Conservation (phyloP, 495 filamentous ascomycete genomes). For the Xylaria bambusicola region DNA sequence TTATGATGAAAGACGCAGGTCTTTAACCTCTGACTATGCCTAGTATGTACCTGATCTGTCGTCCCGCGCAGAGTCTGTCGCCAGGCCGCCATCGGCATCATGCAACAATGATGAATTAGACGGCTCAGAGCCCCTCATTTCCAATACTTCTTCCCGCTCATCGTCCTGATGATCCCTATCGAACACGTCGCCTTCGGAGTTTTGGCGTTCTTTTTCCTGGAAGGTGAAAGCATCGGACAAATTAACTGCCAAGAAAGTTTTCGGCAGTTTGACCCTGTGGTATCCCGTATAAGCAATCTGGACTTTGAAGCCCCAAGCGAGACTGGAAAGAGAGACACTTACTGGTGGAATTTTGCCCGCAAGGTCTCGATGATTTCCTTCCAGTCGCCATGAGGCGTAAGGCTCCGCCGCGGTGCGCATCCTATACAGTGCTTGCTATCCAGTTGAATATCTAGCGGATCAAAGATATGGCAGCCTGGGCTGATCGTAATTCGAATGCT, state of each 20-base stretch:
- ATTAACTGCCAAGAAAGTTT: conserved; percentile 89
- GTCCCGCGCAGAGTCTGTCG: conserved; percentile 4
- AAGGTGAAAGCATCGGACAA: conserved; percentile 70
- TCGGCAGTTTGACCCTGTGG: conserved; percentile 84
- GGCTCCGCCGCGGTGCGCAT: conserved; percentile 80
- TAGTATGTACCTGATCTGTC: neutral
- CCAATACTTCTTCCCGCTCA: conserved; percentile 28
- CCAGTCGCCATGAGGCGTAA: conserved; percentile 94
- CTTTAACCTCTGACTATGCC: neutral
- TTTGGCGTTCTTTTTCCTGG: conserved; percentile 50
- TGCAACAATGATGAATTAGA: conserved; percentile 3
- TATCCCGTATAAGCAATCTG: conserved; percentile 13
- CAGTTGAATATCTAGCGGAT: conserved; percentile 91
- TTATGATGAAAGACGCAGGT: conserved; percentile 4
- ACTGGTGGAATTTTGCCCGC: conserved; percentile 92
- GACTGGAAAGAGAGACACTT: conserved; percentile 40
- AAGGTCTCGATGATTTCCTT: conserved; percentile 92
- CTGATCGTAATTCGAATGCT: conserved; percentile 94
- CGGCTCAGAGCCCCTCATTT: conserved; percentile 29
- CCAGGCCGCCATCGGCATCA: neutral
- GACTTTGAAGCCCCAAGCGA: conserved; percentile 13
- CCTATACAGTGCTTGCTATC: conserved; percentile 95
- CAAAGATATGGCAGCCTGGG: conserved; percentile 93
- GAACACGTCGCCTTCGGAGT: conserved; percentile 34
- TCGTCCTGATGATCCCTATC: conserved; percentile 29